Evolutionary conservation across 2,329 filamentous ascomycete genomes (phyloP), one percentile per base, ranked within the genome.

Genomic region (Myriosclerotinia scirpicola): DNA sequence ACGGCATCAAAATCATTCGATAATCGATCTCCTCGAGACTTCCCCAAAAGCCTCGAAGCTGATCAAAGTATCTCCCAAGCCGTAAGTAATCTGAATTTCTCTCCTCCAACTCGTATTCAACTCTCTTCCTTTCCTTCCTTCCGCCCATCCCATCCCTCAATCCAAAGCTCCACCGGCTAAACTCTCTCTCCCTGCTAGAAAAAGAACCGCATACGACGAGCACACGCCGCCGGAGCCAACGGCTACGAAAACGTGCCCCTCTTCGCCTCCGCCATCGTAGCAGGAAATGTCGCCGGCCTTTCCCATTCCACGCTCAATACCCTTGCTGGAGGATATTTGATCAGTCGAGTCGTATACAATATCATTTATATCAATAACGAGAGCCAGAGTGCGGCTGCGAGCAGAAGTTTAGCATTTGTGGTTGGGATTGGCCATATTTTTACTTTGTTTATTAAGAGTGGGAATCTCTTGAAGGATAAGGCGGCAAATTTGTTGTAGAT

Each of bases 221-320:
- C 76, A 40, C 78, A 80, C 71, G 74, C 73, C 7, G 79, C 79
- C 2, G 73, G 75, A 66, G 66, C 68, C 11, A 80, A 80, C 63
- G 75, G 76, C 20, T 75, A 78, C 52, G 79, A 80, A 69, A 80
- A 78, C 59, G 62, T 81, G 6, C 76, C 76, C 20, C 72, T 79
- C 30, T 80, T 78, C 65, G 77, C 78, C 7, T 72, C 77, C 0
- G 76, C 77, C 11, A 75, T 80, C 1, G 73, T 78, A 2, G 78
- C 79, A 0, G 79, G 75, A 8, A 80, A 79, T 58, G 53, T 75
- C 0, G 77, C 78, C 3, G 72, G 72, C 14, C 63, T 80, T 22
- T 56, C 69, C 26, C 46, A 66, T 26, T 5, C 42, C 7, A 72
- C 71, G 0, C 40, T 74, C 17, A 74, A 74, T 36, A 52, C 48